A percentile compares a stretch with the other conserved stretches of the same genome.
Evolutionary conservation across 2,329 filamentous ascomycete species (phyloP).

Genomic region (Hymenoscyphus occultus): DNA sequence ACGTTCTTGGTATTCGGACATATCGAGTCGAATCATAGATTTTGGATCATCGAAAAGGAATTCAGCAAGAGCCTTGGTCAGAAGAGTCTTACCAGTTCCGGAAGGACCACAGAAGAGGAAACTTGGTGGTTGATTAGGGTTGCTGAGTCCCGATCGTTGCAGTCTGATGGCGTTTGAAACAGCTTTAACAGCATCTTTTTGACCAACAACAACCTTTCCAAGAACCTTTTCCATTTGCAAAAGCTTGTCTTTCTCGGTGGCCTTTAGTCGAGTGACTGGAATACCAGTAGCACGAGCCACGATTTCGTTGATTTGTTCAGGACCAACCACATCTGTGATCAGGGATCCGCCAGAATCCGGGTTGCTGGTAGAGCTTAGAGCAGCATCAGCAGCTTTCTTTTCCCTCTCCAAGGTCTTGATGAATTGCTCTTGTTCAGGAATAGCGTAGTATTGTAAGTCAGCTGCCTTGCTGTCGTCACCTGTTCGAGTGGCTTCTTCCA

Average conservation of each 20-base stretch:
- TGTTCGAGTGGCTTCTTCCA: slow-evolving; percentile 86
- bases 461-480: slow-evolving; percentile 84
- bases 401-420: slow-evolving; percentile 81
- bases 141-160: slow-evolving; percentile 88
- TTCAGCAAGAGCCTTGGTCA: slow-evolving; percentile 95
- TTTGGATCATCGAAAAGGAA: slow-evolving; percentile 98
- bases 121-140: slow-evolving; percentile 94
- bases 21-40: slow-evolving; percentile 98
- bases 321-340: slow-evolving; percentile 89
- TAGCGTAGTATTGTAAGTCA: slow-evolving; percentile 95
- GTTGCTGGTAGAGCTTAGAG: slow-evolving; percentile 51
- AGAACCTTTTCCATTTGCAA: slow-evolving; percentile 92
- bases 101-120: slow-evolving; percentile 99
- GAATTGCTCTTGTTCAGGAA: slow-evolving; percentile 80
- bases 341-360: slow-evolving; percentile 66
- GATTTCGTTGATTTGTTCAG: slow-evolving; percentile 98
- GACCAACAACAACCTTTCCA: slow-evolving; percentile 81
- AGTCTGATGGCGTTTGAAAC: slow-evolving; percentile 96
- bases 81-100: slow-evolving; percentile 94
- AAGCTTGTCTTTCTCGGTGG: slow-evolving; percentile 97
- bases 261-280: slow-evolving; percentile 88
- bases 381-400: slow-evolving; percentile 74
- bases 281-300: slow-evolving; percentile 98
- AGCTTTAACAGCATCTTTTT: slow-evolving; percentile 87
- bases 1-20: slow-evolving; percentile 99